These are phyloP conservation scores for Zymoseptoria passerinii DNA, from an alignment of 2,329 filamentous ascomycete species.

Conservation along the genomic window DNA sequence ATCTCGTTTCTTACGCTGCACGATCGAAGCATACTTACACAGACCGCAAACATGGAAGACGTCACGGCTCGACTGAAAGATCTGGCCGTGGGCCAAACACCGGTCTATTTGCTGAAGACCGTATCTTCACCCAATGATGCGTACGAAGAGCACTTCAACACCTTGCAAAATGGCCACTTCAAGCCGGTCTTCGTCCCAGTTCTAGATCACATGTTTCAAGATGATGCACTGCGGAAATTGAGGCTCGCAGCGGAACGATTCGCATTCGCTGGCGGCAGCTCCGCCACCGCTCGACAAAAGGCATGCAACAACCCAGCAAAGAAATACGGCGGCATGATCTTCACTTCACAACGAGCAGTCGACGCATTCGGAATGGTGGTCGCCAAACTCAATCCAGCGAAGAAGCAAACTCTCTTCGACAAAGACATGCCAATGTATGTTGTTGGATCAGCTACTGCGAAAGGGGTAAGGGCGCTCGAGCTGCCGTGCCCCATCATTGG, in stretches of 20 bases:
- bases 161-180: constrained; percentile 42
- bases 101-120: constrained; percentile 69
- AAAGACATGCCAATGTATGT: constrained; percentile 60
- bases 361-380: constrained; percentile 65
- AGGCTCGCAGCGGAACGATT: constrained; percentile 42
- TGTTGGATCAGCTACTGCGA: constrained; percentile 72
- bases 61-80: constrained; percentile 17
- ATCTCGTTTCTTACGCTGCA: neutral
- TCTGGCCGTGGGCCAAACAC: constrained; percentile 31
- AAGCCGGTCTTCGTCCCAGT: constrained; percentile 67
- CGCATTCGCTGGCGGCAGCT: constrained; percentile 30
- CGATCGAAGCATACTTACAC: neutral
- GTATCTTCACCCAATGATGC: constrained; percentile 62
- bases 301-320: constrained; percentile 29
- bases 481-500: constrained; percentile 58
- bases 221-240: constrained; percentile 49
- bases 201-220: constrained; percentile 60
- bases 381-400: constrained; percentile 37
- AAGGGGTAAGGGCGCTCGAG: constrained; percentile 54
- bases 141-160: constrained; percentile 61
- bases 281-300: constrained; percentile 21
- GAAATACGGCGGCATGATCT: constrained; percentile 67
- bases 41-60: constrained; percentile 18
- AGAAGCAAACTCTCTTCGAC: constrained; percentile 33
- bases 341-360: constrained; percentile 76